phyloP scores from a whole-genome alignment of 768 basidiomycete genomes.

The Pleurotus pulmonarius region DNA sequence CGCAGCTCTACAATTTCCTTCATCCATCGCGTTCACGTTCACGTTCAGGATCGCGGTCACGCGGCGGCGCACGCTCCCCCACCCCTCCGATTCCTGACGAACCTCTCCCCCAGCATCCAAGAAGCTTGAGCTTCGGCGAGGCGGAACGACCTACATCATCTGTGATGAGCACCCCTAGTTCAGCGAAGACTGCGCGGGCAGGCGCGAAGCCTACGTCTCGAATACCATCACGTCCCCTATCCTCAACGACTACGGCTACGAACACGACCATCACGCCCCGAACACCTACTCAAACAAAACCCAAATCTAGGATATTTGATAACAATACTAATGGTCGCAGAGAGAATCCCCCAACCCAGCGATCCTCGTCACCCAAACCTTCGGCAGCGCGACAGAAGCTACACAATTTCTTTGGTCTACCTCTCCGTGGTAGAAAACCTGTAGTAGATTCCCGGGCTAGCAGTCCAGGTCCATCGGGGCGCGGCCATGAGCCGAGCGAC shows the following conservation, averaged over 20 bases:
- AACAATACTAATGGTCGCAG: neutral
- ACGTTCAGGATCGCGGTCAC: slow-evolving; percentile 57
- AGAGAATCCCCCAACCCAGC: slow-evolving; percentile 13
- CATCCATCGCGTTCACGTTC: slow-evolving; percentile 41
- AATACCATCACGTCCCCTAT: slow-evolving; percentile 57
- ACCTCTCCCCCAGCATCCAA: slow-evolving; percentile 1
- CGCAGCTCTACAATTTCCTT: slow-evolving; percentile 59
- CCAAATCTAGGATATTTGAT: slow-evolving; percentile 15
- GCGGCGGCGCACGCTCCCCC: neutral
- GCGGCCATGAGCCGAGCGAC: slow-evolving; percentile 5
- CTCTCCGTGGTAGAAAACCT: slow-evolving; percentile 31
- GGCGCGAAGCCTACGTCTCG: slow-evolving; percentile 47
- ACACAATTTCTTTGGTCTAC: slow-evolving; percentile 43
- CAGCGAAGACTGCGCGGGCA: slow-evolving; percentile 14
- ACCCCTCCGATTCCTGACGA: neutral
- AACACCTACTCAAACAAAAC: slow-evolving; percentile 34
- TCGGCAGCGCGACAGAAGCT: slow-evolving; percentile 36
- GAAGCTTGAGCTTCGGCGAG: neutral
- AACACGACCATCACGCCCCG: slow-evolving; percentile 58
- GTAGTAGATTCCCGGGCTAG: slow-evolving; percentile 31
- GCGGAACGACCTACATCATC: slow-evolving; percentile 4
- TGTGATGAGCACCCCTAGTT: slow-evolving; percentile 4
- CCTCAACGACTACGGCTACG: slow-evolving; percentile 60
- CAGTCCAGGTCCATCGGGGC: slow-evolving; percentile 19
- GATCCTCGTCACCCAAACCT: slow-evolving; percentile 29